Percentiles rank a stretch among this genome's conserved stretches.
These are phyloP conservation scores for Phytophthora idaei DNA, from an alignment of 352 stramenopile species.

Conservation along the genomic window DNA sequence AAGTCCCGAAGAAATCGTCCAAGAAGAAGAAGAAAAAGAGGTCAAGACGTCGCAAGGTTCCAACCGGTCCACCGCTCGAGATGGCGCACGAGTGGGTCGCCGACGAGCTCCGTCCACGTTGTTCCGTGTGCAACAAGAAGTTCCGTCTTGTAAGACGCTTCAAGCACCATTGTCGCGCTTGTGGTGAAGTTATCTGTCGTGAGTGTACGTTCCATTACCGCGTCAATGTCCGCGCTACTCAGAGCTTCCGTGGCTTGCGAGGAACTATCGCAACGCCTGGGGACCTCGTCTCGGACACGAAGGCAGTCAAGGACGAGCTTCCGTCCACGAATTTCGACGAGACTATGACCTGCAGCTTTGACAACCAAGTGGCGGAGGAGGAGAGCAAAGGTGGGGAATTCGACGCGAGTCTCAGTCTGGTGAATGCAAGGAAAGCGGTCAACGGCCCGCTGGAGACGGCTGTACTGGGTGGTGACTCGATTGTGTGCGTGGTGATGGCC, in stretches of 20 bases:
- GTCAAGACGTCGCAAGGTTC: slow-evolving; percentile 28
- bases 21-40: slow-evolving; percentile 40
- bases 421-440: slow-evolving; percentile 35
- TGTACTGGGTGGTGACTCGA: slow-evolving; percentile 25
- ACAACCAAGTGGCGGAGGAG: slow-evolving; percentile 30
- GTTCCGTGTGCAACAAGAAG: slow-evolving; percentile 63
- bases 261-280: slow-evolving; percentile 22
- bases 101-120: slow-evolving; percentile 56
- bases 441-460: slow-evolving; percentile 30
- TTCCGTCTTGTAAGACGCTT: slow-evolving; percentile 64
- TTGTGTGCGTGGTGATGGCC: slow-evolving; percentile 52
- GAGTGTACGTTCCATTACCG: slow-evolving; percentile 53
- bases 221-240: slow-evolving; percentile 46
- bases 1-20: slow-evolving; percentile 14
- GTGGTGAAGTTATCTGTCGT: slow-evolving; percentile 68
- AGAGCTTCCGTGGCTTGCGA: slow-evolving; percentile 32
- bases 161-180: slow-evolving; percentile 79
- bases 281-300: slow-evolving; percentile 20
- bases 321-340: slow-evolving; percentile 29
- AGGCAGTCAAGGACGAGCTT: slow-evolving; percentile 7
- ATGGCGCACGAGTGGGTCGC: slow-evolving; percentile 70
- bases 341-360: slow-evolving; percentile 41
- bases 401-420: slow-evolving; percentile 31
- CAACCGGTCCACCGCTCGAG: slow-evolving; percentile 43
- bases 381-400: slow-evolving; percentile 17